A percentile compares a stretch with the other conserved stretches of the same genome.
phyloP scores from a whole-genome alignment of 371 early-diverging fungal species.

The Chytridium lagenaria region DNA sequence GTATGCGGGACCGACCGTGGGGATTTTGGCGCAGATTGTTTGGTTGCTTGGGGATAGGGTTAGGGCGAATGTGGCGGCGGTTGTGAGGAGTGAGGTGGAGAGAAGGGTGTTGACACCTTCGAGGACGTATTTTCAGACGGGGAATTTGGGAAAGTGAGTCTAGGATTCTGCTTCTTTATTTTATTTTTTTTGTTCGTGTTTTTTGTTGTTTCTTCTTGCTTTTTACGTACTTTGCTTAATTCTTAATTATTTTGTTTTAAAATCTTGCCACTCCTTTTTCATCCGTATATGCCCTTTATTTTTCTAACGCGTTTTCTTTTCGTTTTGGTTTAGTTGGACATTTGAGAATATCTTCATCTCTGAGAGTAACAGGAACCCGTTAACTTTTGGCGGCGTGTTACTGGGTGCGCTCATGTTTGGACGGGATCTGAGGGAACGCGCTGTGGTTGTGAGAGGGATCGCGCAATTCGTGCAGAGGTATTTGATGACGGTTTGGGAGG shows the following conservation, averaged over 20 bases:
- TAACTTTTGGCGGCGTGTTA: not conserved
- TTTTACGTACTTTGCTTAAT: too few relatives aligned
- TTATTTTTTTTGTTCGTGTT: too few relatives aligned
- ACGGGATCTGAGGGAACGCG: not conserved
- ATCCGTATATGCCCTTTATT: too few relatives aligned
- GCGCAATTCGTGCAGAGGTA: not conserved
- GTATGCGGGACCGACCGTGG: slow-evolving; percentile 10
- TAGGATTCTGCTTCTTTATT: too few relatives aligned
- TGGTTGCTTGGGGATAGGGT: not conserved
- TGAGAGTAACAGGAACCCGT: not conserved
- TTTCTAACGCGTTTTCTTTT: too few relatives aligned
- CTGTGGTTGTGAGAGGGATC: not conserved
- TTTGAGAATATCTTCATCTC: slow-evolving; percentile 9
- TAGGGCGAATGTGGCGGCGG: not conserved
- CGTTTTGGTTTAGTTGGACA: too few relatives aligned
- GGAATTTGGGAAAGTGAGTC: not conserved
- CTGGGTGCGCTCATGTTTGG: not conserved
- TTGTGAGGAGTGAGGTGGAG: not conserved
- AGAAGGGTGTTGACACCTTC: not conserved
- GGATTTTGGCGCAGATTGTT: slow-evolving; percentile 8
- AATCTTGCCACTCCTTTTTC: too few relatives aligned
- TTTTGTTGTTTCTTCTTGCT: too few relatives aligned
- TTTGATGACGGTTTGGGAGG: slow-evolving; percentile 9
- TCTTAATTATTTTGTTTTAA: too few relatives aligned
- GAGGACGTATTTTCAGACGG: not conserved